These are phyloP conservation scores for Coemansia aciculifera DNA, from an alignment of 192 early-diverging fungal genomes.

Conservation along the genomic window DNA sequence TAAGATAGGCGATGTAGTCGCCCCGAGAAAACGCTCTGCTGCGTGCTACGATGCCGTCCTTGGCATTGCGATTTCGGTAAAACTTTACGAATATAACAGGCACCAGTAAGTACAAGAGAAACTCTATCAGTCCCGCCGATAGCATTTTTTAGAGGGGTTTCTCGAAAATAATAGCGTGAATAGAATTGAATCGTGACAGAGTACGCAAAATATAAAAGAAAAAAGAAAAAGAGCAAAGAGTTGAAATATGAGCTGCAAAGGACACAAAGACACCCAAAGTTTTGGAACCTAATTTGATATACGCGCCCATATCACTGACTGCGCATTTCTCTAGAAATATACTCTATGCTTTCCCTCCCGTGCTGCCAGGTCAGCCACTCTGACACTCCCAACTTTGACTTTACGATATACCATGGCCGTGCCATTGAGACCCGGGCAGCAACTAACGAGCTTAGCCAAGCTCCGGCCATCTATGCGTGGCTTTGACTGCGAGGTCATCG, in stretches of 20 bases:
- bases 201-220: background rate
- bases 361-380: background rate
- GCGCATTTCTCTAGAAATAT: background rate
- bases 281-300: background rate
- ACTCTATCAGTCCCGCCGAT: constrained; percentile 32
- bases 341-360: background rate
- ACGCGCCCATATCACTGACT: background rate
- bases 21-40: constrained; percentile 15
- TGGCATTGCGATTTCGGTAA: constrained; percentile 23
- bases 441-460: constrained; percentile 49
- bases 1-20: constrained; percentile 32
- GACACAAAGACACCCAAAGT: background rate
- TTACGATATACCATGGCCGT: constrained; percentile 15
- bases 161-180: background rate
- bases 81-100: constrained; percentile 40
- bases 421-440: constrained; percentile 47
- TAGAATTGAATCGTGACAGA: constrained; percentile 3
- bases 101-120: constrained; percentile 37
- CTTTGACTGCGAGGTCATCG: constrained; percentile 65
- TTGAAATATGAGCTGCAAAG: background rate
- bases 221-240: background rate
- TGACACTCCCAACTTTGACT: background rate
- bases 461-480: constrained; percentile 61
- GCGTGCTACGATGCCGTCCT: constrained; percentile 22
- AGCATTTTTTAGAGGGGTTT: constrained; percentile 18